These are phyloP conservation scores for Suhomyces terraborum DNA, from an alignment of 1,139 yeast species.

Conservation along the genomic window DNA sequence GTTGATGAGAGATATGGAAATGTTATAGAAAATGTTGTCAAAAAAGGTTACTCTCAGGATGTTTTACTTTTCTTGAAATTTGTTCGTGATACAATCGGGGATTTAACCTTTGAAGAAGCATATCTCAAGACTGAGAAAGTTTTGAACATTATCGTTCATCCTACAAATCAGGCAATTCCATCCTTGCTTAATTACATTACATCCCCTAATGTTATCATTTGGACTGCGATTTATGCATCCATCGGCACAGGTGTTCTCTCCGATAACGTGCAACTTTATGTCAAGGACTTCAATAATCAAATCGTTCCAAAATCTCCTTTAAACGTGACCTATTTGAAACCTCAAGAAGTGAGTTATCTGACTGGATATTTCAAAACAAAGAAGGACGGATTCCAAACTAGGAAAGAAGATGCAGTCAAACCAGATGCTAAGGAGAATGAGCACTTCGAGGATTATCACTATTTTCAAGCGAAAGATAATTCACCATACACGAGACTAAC, in stretches of 20 bases:
- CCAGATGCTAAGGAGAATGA: conserved; percentile 3
- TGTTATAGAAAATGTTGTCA: conserved; percentile 64
- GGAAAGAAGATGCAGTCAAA: conserved; percentile 9
- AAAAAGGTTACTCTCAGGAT: conserved; percentile 84
- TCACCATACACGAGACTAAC: conserved; percentile 87
- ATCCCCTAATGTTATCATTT: conserved; percentile 88
- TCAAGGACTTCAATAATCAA: conserved; percentile 66
- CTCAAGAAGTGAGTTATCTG: conserved; percentile 50
- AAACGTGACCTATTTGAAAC: conserved; percentile 42
- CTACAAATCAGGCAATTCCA: conserved; percentile 73
- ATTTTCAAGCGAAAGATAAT: conserved; percentile 31
- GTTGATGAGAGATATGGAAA: conserved; percentile 68
- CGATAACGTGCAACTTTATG: conserved; percentile 62
- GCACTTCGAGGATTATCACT: conserved; percentile 15
- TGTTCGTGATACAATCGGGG: conserved; percentile 76
- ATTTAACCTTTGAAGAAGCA: conserved; percentile 91
- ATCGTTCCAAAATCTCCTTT: conserved; percentile 47
- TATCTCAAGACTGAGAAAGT: conserved; percentile 81
- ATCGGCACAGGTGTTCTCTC: conserved; percentile 69
- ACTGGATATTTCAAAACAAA: conserved; percentile 38
- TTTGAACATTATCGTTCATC: conserved; percentile 85
- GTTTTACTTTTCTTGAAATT: conserved; percentile 75
- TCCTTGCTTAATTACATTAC: conserved; percentile 85
- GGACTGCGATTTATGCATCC: conserved; percentile 81
- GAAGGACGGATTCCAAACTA: conserved; percentile 9